Percentiles rank a stretch among this genome's conserved stretches.
phyloP scores from a whole-genome alignment of 257 asterid genomes.

The Gentiana macrophylla region DNA sequence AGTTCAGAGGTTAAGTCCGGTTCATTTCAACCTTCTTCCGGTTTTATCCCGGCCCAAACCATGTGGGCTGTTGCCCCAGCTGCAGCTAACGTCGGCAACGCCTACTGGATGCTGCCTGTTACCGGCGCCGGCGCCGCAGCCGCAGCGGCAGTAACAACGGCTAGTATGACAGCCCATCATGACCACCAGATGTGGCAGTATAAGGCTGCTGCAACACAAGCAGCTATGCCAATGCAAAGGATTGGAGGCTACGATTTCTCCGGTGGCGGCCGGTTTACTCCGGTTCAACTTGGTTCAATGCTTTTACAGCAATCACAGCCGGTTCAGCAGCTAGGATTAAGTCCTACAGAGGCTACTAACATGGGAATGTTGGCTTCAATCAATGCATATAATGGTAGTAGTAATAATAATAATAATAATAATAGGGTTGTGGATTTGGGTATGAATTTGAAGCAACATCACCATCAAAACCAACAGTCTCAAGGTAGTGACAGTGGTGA shows the following conservation, averaged over 20 bases:
- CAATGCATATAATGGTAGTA: slow-evolving; percentile 46
- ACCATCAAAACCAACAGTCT: slow-evolving; percentile 53
- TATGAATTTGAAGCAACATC: slow-evolving; percentile 79
- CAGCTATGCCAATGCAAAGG: slow-evolving; percentile 33
- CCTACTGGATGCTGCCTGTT: slow-evolving; percentile 90
- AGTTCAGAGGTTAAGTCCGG: slow-evolving; percentile 53
- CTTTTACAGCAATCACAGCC: slow-evolving; percentile 49
- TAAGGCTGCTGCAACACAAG: slow-evolving; percentile 32
- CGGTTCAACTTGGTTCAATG: slow-evolving; percentile 78
- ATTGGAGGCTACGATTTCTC: slow-evolving; percentile 69
- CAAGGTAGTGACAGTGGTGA: slow-evolving; percentile 69
- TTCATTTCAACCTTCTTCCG: slow-evolving; percentile 35
- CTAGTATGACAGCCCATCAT: slow-evolving; percentile 32
- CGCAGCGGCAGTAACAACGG: slow-evolving; percentile 24
- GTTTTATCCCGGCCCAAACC: slow-evolving; percentile 61
- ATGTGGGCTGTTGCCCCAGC: slow-evolving; percentile 94
- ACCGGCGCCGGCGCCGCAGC: too few species aligned
- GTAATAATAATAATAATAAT: slow-evolving; percentile 14
- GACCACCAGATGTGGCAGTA: slow-evolving; percentile 63
- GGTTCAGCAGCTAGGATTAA: slow-evolving; percentile 63
- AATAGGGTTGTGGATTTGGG: slow-evolving; percentile 59
- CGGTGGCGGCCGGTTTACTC: slow-evolving; percentile 48
- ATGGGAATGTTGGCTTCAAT: slow-evolving; percentile 83
- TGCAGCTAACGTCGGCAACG: slow-evolving; percentile 55
- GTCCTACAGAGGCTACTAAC: slow-evolving; percentile 50